A percentile compares a stretch with the other conserved stretches of the same genome.
phyloP scores from a whole-genome alignment of 176 grass and related monocot species.

The Musa acuminata region DNA sequence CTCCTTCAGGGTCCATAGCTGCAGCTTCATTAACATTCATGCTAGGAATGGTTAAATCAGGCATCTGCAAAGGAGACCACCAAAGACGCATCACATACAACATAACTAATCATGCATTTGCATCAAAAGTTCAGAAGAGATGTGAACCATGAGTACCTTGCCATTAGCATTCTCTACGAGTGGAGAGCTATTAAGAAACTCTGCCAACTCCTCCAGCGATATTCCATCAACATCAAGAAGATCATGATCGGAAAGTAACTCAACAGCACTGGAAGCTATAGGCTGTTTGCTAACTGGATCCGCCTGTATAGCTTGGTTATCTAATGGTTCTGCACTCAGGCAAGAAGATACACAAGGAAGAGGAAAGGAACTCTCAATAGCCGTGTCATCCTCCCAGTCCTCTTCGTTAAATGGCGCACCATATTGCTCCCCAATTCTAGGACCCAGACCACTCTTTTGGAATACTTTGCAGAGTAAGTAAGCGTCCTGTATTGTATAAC shows the following conservation, averaged over 20 bases:
- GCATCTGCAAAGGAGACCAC: slow-evolving; percentile 24
- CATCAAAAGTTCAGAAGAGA: not conserved
- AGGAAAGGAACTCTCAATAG: slow-evolving; percentile 31
- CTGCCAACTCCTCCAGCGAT: slow-evolving; percentile 46
- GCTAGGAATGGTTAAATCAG: slow-evolving; percentile 22
- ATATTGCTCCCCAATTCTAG: slow-evolving; percentile 63
- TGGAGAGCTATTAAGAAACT: slow-evolving; percentile 30
- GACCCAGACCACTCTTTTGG: slow-evolving; percentile 64
- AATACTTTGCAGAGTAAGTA: slow-evolving; percentile 78
- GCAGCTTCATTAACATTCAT: slow-evolving; percentile 22
- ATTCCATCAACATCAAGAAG: slow-evolving; percentile 25
- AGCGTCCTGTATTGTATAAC: slow-evolving; percentile 39
- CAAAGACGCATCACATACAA: slow-evolving; percentile 11
- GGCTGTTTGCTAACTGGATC: slow-evolving; percentile 24
- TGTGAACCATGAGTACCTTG: not conserved
- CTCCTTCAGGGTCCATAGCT: slow-evolving; percentile 27
- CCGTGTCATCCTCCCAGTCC: slow-evolving; percentile 46
- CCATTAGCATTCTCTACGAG: not conserved
- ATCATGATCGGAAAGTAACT: slow-evolving; percentile 15
- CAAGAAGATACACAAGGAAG: slow-evolving; percentile 16
- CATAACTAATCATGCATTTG: not conserved
- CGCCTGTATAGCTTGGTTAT: not conserved
- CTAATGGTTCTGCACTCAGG: slow-evolving; percentile 22
- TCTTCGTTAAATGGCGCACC: slow-evolving; percentile 74
- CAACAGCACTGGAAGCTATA: slow-evolving; percentile 13